These are phyloP conservation scores for Ascosphaera apis DNA, from an alignment of 2,329 filamentous ascomycete genomes.

Conservation along the genomic window DNA sequence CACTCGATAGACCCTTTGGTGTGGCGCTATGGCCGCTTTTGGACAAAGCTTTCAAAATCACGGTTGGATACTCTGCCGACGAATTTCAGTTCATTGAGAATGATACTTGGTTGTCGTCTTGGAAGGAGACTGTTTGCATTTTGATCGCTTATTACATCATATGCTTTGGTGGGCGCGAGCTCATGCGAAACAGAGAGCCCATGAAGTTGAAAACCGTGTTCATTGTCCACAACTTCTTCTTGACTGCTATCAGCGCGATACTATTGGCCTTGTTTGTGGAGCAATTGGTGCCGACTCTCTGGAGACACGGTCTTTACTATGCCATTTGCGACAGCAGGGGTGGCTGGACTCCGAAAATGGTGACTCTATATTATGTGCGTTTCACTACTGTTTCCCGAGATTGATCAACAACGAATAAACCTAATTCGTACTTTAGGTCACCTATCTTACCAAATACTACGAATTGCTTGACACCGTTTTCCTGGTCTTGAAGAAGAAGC, in stretches of 20 bases:
- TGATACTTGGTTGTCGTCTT: slow-evolving; percentile 63
- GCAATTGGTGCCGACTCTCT: slow-evolving; percentile 62
- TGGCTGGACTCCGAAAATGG: slow-evolving; percentile 71
- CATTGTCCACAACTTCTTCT: slow-evolving; percentile 76
- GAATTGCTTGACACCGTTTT: slow-evolving; percentile 82
- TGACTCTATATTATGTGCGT: slow-evolving; percentile 78
- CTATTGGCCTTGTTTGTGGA: slow-evolving; percentile 63
- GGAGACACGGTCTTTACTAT: slow-evolving; percentile 55
- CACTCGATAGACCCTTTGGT: slow-evolving; percentile 67
- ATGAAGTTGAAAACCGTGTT: slow-evolving; percentile 66
- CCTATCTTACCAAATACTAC: slow-evolving; percentile 86
- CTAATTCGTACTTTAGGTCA: slow-evolving; percentile 40
- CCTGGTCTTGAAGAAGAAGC: slow-evolving; percentile 93
- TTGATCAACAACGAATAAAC: slow-evolving; percentile 1
- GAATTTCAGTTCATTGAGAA: slow-evolving; percentile 61
- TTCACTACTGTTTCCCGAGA: neutral
- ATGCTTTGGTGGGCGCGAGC: slow-evolving; percentile 68
- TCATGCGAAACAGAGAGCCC: slow-evolving; percentile 61
- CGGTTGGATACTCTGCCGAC: slow-evolving; percentile 52
- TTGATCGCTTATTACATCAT: slow-evolving; percentile 66
- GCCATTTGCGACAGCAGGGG: slow-evolving; percentile 49
- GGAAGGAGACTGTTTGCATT: slow-evolving; percentile 52
- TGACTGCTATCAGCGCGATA: slow-evolving; percentile 54
- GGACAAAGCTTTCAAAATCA: slow-evolving; percentile 49
- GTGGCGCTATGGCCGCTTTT: slow-evolving; percentile 73